Base-by-base conservation (phyloP, 2,329 filamentous ascomycete genomes). In the Penicillium sp. region DNA sequence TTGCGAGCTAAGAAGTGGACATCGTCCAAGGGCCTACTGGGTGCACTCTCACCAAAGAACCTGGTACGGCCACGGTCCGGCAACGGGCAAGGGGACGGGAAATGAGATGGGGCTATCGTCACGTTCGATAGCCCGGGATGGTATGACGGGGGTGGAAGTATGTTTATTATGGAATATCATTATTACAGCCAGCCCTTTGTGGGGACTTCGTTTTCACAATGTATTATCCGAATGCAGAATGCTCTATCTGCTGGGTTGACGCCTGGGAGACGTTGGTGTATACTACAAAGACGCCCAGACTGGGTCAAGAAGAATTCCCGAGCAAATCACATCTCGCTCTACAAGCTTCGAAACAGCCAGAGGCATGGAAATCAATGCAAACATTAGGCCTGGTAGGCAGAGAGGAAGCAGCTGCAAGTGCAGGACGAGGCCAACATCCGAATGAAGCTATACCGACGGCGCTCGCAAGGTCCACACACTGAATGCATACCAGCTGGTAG, bases 1-100 rank as follows among this genome's bases (percentile, higher is more conserved):
- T 57, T 59, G 11, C 62, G 64, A 7, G 28, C 4, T n/a, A 67
- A 61, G 52, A 69, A 67, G 43, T 69, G 67, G 67, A 43, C 54
- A 12, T 61, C 66, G 20, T 53, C 66, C 4, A 62, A 55, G 34
- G 58, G 50, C 41, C 15, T 67, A 25, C 57, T 68, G n/a, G 64
- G 59, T 57, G 56, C 52, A 20, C 59, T 69, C 35, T 58, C 66
- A 43, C 57, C 67, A 15, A 67, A 60, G 57, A 61, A 63, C 28
- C 34, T 61, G 28, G 62, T 51, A 14, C 62, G 48, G 43, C 14
- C 59, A 17, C 58, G 54, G 31, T 50, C 60, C 17, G 38, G 34
- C 28, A 39, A 25, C 43, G 49, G 50, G 12, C 39, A 50, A 47
- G 53, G 56, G 34, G 31, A 31, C n/a, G 51, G 39, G 45, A 37